phyloP scores from a whole-genome alignment of 345 rosid species.

The Gossypium longicalyx region DNA sequence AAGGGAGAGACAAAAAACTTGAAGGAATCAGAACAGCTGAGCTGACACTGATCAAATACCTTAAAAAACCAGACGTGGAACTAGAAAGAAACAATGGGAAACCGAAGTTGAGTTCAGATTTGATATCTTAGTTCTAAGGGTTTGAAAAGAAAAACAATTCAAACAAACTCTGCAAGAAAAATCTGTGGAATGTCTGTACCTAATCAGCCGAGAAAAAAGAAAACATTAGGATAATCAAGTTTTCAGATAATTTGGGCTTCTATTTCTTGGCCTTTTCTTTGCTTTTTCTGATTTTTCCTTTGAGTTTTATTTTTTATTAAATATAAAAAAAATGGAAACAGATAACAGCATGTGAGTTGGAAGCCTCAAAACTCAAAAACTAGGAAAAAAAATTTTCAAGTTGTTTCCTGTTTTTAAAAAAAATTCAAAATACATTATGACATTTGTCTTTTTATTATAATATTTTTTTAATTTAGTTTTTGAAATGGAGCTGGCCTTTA shows the following conservation, averaged over 20 bases:
- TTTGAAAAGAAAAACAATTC: not conserved
- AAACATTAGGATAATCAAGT: not conserved
- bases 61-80: conserved; percentile 26
- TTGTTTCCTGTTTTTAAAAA: too few relatives aligned
- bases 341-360: too few relatives aligned
- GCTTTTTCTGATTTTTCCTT: not conserved
- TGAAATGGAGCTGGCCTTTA: too few relatives aligned
- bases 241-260: conserved; percentile 28
- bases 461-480: too few relatives aligned
- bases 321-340: too few relatives aligned
- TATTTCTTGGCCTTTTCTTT: conserved; percentile 24
- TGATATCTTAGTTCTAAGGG: conserved; percentile 14
- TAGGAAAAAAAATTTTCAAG: too few relatives aligned
- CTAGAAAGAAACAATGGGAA: conserved; percentile 18
- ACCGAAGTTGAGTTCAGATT: conserved; percentile 26
- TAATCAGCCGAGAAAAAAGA: conserved; percentile 6
- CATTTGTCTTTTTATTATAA: too few relatives aligned
- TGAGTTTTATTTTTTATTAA: not conserved
- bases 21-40: conserved; percentile 6
- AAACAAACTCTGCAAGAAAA: conserved; percentile 19
- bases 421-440: too few relatives aligned
- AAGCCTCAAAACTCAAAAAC: too few relatives aligned
- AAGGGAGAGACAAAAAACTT: not conserved
- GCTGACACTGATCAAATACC: conserved; percentile 35
- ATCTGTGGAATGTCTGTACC: conserved; percentile 37